These are phyloP conservation scores for Apiosordaria backusii DNA, from an alignment of 495 filamentous ascomycete species.

Conservation along the genomic window DNA sequence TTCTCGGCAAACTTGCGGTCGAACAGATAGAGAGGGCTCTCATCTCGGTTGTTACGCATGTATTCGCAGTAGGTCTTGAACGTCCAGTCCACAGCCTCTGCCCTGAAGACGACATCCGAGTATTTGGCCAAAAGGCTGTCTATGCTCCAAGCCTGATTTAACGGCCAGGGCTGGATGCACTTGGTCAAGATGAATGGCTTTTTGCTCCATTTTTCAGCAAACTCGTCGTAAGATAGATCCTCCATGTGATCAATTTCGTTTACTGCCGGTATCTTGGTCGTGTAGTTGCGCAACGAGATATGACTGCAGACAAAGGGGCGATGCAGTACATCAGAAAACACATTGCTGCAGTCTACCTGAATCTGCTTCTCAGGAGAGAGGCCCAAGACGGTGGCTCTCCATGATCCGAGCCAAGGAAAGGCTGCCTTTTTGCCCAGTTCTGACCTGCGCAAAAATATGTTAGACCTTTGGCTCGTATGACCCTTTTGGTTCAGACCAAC, in stretches of 20 bases:
- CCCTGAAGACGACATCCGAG: constrained; percentile 67
- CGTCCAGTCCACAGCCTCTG: constrained; percentile 92
- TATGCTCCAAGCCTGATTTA: constrained; percentile 70
- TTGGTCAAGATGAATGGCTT: constrained; percentile 84
- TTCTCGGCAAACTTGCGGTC: constrained; percentile 85
- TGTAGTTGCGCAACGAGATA: constrained; percentile 61
- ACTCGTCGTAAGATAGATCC: constrained; percentile 68
- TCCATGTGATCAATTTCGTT: constrained; percentile 71
- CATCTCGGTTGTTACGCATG: constrained; percentile 77
- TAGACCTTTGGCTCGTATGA: background rate
- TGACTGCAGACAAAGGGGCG: constrained; percentile 90
- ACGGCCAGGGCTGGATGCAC: constrained; percentile 81
- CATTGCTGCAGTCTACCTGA: constrained; percentile 63
- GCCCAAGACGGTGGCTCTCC: constrained; percentile 75
- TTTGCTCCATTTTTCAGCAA: constrained; percentile 69
- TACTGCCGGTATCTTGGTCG: constrained; percentile 61
- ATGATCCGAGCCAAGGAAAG: constrained; percentile 77
- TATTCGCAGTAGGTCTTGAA: constrained; percentile 77
- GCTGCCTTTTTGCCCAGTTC: constrained; percentile 25
- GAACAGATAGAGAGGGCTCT: constrained; percentile 91
- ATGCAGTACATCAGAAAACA: constrained; percentile 91
- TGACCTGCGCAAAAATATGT: constrained; percentile 19
- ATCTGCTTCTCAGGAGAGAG: constrained; percentile 49
- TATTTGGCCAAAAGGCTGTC: constrained; percentile 61
- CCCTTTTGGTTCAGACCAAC: background rate